These are phyloP conservation scores for Zelopaecilomyces penicillatus DNA, from an alignment of 2,329 filamentous ascomycete species.

Conservation along the genomic window DNA sequence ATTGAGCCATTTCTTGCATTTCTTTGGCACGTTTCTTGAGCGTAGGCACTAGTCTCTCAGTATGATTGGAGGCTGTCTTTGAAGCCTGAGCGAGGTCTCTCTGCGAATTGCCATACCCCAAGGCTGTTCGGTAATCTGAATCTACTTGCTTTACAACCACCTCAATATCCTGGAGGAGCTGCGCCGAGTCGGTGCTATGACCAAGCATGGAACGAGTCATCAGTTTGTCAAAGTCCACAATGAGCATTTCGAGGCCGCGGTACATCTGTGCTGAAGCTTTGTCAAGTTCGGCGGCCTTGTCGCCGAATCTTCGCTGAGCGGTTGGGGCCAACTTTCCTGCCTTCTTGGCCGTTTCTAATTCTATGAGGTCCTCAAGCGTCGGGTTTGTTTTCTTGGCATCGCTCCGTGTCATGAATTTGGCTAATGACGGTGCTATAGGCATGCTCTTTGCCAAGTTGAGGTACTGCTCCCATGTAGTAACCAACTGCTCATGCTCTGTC, in stretches of 20 bases:
- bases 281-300: slow-evolving; percentile 53
- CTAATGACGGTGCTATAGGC: slow-evolving; percentile 57
- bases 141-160: slow-evolving; percentile 79
- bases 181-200: slow-evolving; percentile 54
- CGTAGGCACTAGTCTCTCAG: slow-evolving; percentile 51
- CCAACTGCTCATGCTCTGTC: slow-evolving; percentile 56
- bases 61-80: slow-evolving; percentile 55
- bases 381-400: slow-evolving; percentile 39
- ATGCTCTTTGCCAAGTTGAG: slow-evolving; percentile 56
- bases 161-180: slow-evolving; percentile 76
- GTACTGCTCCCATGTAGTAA: slow-evolving; percentile 60
- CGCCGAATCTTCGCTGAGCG: slow-evolving; percentile 51
- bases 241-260: slow-evolving; percentile 51
- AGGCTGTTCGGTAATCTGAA: slow-evolving; percentile 72
- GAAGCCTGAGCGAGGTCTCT: slow-evolving; percentile 53
- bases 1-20: slow-evolving; percentile 52
- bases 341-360: slow-evolving; percentile 62
- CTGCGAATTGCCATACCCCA: slow-evolving; percentile 58
- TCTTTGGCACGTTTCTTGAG: slow-evolving; percentile 48
- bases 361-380: slow-evolving; percentile 68
- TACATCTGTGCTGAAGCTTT: slow-evolving; percentile 52
- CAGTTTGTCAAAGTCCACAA: slow-evolving; percentile 54
- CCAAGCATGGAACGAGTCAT: slow-evolving; percentile 45
- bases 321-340: slow-evolving; percentile 58
- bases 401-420: slow-evolving; percentile 51